Percentiles rank a stretch among this genome's conserved stretches.
Evolutionary conservation across 129 eudicot genomes (phyloP).

Genomic region (Centaurea solstitialis): DNA sequence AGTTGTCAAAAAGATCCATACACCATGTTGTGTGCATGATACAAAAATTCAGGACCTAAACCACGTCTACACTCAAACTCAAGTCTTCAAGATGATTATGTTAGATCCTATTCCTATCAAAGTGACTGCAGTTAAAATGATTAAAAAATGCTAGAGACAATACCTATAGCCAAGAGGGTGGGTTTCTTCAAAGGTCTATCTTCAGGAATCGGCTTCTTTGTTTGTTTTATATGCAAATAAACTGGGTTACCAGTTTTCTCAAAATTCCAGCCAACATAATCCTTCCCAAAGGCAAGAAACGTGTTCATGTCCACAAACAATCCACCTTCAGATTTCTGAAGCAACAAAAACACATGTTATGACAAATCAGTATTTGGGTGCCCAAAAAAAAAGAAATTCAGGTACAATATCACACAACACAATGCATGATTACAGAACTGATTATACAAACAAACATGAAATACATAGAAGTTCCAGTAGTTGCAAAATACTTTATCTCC

Average conservation of each 20-base stretch:
- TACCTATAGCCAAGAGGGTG: constrained; percentile 93
- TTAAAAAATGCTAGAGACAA: neutral
- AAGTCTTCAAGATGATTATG: neutral
- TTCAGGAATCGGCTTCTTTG: constrained; percentile 74
- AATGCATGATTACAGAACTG: neutral
- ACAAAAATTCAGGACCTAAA: neutral
- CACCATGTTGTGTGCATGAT: neutral
- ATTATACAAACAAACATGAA: neutral
- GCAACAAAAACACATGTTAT: constrained; percentile 11
- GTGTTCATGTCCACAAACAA: constrained; percentile 85
- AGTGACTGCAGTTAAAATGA: neutral
- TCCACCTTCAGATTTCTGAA: constrained; percentile 94
- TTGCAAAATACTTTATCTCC: neutral
- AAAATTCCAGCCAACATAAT: constrained; percentile 80
- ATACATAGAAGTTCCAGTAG: neutral
- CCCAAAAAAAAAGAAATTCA: neutral
- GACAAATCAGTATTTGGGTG: neutral
- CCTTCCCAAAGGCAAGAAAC: constrained; percentile 94
- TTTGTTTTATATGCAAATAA: constrained; percentile 84
- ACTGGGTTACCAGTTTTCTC: constrained; percentile 87
- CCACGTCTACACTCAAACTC: neutral
- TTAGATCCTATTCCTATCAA: neutral
- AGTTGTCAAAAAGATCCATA: neutral
- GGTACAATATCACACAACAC: constrained; percentile 1
- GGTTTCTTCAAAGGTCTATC: constrained; percentile 95